Base-by-base conservation (phyloP, 768 basidiomycete species). In the Lentinus brumalis region DNA sequence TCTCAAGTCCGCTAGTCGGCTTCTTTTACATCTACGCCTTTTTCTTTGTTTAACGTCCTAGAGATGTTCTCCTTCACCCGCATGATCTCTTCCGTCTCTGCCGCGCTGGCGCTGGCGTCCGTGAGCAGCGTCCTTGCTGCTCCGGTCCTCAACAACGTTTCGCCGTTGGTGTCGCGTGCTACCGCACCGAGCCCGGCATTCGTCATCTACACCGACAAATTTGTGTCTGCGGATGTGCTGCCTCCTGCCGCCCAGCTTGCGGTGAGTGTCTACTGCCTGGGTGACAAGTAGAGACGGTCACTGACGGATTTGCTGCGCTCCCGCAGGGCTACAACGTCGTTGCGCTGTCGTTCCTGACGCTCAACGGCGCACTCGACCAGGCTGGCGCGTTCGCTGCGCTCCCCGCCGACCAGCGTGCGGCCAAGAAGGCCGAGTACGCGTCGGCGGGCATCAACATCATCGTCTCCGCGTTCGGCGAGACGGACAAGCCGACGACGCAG, bases 401-500 rank as follows among this genome's bases (percentile, higher is more conserved):
- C 39, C n/a, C 30, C 31, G 46, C 53, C 44, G 50, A 46, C 42
- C 38, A 59, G 38, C 63, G 65, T 15, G 55, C 56, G 4, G 59
- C 67, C n/a, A 57, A 67, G 53, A 68, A 68, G 57, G 18, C 56
- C 8, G 60, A 66, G 32, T 70, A 70, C 61, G 57, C 60, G 15
- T 55, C 53, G 8, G 67, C 67, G 2, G 66, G 66, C 12, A 62
- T 69, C 54, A 67, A 61, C 57, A 35, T 69, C 44, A 50, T 69
- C 35, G 66, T 67, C 42, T 62, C 59, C 50, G 66, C 66, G 14
- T 69, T 69, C 54, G 68, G 66, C 30, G 56, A 57, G 32, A 61
- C 69, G 14, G 76, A 77, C 11, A 74, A 74, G 21, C 67, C 73
- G 11, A 64, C 61, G 40, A 73, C 71, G 14, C 64, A 60, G 35